Percentiles rank a stretch among this genome's conserved stretches.
phyloP scores from a whole-genome alignment of 2,329 filamentous ascomycete species.

The Clarireedia paspali region DNA sequence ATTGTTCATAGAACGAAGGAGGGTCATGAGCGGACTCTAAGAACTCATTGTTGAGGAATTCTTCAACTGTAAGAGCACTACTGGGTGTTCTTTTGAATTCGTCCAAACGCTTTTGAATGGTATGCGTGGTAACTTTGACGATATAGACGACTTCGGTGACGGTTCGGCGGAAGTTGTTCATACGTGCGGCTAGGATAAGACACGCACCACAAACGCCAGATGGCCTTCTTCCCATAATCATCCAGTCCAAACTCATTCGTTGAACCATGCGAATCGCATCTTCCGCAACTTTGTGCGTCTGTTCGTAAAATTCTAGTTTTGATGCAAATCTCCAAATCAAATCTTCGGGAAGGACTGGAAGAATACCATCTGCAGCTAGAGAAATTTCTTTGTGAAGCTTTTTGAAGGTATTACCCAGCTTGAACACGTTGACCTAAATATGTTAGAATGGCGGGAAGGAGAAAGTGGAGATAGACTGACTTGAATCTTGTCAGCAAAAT shows the following conservation, averaged over 20 bases:
- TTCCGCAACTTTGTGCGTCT: slow-evolving; percentile 75
- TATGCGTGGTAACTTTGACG: slow-evolving; percentile 91
- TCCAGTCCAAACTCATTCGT: slow-evolving; percentile 96
- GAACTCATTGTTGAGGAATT: slow-evolving; percentile 68
- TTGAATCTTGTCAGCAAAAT: slow-evolving; percentile 77
- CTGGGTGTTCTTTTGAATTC: slow-evolving; percentile 87
- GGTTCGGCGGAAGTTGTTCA: slow-evolving; percentile 95
- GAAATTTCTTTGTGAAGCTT: slow-evolving; percentile 65
- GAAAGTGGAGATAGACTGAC: slow-evolving; percentile 26
- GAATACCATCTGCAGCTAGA: slow-evolving; percentile 56
- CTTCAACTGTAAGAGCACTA: slow-evolving; percentile 76
- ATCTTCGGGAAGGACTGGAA: slow-evolving; percentile 76
- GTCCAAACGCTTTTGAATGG: slow-evolving; percentile 81
- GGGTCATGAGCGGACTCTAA: slow-evolving; percentile 72
- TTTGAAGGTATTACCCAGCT: slow-evolving; percentile 85
- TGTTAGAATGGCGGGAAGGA: slow-evolving; percentile 23
- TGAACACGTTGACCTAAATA: slow-evolving; percentile 73
- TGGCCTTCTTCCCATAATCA: slow-evolving; percentile 86
- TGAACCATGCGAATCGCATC: slow-evolving; percentile 83
- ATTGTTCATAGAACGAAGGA: slow-evolving; percentile 68
- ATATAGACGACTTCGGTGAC: slow-evolving; percentile 95
- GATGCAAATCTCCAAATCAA: slow-evolving; percentile 86
- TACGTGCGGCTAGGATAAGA: slow-evolving; percentile 87
- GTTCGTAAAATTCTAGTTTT: slow-evolving; percentile 81
- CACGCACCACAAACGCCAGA: slow-evolving; percentile 93